Base-by-base conservation (phyloP, 352 stramenopile genomes). In the Phytopythium helicoides region DNA sequence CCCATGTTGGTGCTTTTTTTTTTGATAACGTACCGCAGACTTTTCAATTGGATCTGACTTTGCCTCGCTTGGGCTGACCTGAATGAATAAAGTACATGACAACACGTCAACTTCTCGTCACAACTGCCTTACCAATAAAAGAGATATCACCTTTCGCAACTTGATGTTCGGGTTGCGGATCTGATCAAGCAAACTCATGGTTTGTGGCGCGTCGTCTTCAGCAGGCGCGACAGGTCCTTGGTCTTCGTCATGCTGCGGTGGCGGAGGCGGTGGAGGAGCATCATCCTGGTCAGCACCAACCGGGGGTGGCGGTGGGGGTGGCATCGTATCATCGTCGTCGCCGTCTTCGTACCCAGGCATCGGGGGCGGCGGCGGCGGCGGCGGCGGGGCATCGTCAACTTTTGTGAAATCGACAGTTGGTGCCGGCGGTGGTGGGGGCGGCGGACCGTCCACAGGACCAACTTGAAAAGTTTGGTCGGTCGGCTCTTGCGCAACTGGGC, bases 121-220 rank as follows among this genome's bases (percentile, higher is more conserved):
- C 23, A 22, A 39, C n/a, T 9, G 3, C 19, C 16, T 5, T n/a
- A 23, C 22, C 15, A 21, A 3, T 11, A 34, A 10, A 22, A 50
- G 1, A 28, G 3, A 48, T 0, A 18, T 0, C 57, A 78, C 74
- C 64, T 81, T 80, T 47, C 73, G 72, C 10, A 87, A 59, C 49
- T 73, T 81, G 35, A 85, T 64, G 9, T 56, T 71, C 7, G 76
- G 76, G 54, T 87, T 85, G 41, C 73, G 76, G 50, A 87, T 87
- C 49, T 87, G 62, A 34, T 85, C 71, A 37, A 87, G 53, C 41
- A 87, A 71, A 52, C 71, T 81, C 38, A 57, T 47, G 14, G 59
- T 51, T 6, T 65, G 54, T 10, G 62, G 63, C 16, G 66, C 21
- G 19, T 64, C 40, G 21, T 85, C 68, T 34, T 73, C 40, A n/a